Evolutionary conservation across 192 early-diverging fungal species (phyloP).

Genomic region (Podochytrium sp.): DNA sequence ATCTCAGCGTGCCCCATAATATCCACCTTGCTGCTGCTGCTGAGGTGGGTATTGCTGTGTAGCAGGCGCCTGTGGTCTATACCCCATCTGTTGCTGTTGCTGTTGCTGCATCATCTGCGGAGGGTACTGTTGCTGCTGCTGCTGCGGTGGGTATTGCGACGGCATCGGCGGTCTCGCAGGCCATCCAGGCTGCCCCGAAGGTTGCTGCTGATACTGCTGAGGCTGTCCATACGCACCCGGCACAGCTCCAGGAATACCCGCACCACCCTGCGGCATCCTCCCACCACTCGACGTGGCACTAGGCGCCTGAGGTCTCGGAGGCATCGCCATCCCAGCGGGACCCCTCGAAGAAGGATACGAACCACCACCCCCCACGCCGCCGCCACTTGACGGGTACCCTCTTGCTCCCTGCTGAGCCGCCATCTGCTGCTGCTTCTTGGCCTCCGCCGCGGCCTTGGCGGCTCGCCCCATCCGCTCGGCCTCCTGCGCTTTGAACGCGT

Average conservation of each 20-base stretch:
- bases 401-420: background rate
- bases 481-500: constrained; percentile 71
- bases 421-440: background rate
- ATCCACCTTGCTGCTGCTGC: background rate
- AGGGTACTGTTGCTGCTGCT: too few relatives aligned
- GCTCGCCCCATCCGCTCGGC: constrained; percentile 22
- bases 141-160: background rate
- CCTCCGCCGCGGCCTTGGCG: background rate
- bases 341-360: background rate
- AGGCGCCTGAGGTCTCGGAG: constrained; percentile 1
- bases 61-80: background rate
- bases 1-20: background rate
- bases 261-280: background rate
- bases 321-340: background rate
- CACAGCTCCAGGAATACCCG: background rate
- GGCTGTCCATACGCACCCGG: constrained; percentile 3
- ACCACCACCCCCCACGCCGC: background rate
- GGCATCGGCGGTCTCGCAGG: constrained; percentile 2
- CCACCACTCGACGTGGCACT: background rate
- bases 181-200: background rate
- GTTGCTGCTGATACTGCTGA: background rate
- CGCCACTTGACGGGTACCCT: background rate
- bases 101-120: too few relatives aligned
- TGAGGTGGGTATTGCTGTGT: background rate
- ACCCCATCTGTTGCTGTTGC: background rate